A percentile compares a stretch with the other conserved stretches of the same genome.
These are phyloP conservation scores for Ustulina deusta DNA, from an alignment of 2,329 filamentous ascomycete genomes.

Conservation along the genomic window DNA sequence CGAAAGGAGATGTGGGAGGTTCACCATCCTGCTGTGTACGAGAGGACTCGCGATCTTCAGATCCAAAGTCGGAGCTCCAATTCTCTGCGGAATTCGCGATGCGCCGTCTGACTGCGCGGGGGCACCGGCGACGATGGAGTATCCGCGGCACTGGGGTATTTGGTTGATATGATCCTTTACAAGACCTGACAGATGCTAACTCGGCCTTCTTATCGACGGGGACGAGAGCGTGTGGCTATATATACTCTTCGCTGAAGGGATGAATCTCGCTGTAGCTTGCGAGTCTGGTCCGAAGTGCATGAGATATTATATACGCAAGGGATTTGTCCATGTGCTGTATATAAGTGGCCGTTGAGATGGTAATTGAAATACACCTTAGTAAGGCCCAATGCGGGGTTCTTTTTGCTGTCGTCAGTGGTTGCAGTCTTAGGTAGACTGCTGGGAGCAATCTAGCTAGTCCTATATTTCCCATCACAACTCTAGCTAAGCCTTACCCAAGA, in stretches of 20 bases:
- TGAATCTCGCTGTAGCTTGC: constrained; percentile 12
- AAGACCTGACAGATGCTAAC: background rate
- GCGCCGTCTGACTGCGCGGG: background rate
- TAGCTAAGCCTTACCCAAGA: too few relatives aligned
- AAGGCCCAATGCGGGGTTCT: too few relatives aligned
- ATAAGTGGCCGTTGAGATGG: constrained; percentile 3
- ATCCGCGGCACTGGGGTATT: background rate
- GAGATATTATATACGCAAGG: background rate
- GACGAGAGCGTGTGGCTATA: background rate
- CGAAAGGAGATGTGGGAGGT: background rate
- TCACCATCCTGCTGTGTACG: constrained; percentile 46
- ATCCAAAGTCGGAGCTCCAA: background rate
- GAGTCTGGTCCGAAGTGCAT: constrained; percentile 18
- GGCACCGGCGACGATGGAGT: background rate
- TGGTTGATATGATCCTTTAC: background rate
- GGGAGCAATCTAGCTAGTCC: background rate
- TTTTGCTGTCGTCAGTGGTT: too few relatives aligned
- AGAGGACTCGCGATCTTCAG: background rate
- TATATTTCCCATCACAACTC: too few relatives aligned
- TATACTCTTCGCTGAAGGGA: background rate
- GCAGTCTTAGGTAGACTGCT: too few relatives aligned
- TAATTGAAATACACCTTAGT: too few relatives aligned
- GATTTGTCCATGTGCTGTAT: background rate
- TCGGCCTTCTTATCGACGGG: background rate
- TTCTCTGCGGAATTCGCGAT: too few relatives aligned